Base-by-base conservation (phyloP, 257 asterid genomes). In the Nemophila menziesii region DNA sequence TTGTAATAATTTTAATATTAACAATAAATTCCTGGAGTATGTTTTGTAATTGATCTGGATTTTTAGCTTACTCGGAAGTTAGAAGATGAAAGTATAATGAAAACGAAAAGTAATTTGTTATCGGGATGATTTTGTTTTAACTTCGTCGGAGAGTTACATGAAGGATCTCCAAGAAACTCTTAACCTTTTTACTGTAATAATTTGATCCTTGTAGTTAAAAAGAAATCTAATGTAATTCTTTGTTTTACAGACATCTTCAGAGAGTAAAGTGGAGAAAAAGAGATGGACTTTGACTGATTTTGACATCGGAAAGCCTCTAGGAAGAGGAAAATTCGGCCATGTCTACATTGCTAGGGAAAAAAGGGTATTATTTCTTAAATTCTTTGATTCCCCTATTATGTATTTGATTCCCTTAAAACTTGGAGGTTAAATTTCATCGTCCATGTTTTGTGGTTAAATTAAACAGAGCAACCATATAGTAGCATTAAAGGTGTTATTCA, bases 241-340 rank as follows among this genome's bases (percentile, higher is more conserved):
- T n/a, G n/a, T n/a, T n/a, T 40, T 46, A 19, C 47, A 84, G 92
- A 72, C 57, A 21, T 65, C 79, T 43, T 55, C 72, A 10, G 77
- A 67, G 69, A 65, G 69, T 53, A 68, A 70, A 34, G 78, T 8
- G 33, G 70, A 74, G 70, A 72, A 70, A 52, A 73, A 69, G 71
- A 69, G 92, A 48, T 84, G 95, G 92, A 71, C 72, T 24, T 65
- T 85, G 33, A 67, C 48, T 22, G 93, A 80, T 58, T 85, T 78
- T 12, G 93, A 84, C 61, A 73, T 84, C 20, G 95, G 95, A 53
- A 84, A 80, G 73, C 92, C 95, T 58, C 92, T 80, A 11, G 93
- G 95, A 20, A 70, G 92, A 65, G 96, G 93, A 46, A 85, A 85
- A 61, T 85, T 85, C 64, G 93, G 95, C 11, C 93, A 85, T 57